These are phyloP conservation scores for Fusarium multiceps DNA, from an alignment of 2,329 filamentous ascomycete species.

Conservation along the genomic window DNA sequence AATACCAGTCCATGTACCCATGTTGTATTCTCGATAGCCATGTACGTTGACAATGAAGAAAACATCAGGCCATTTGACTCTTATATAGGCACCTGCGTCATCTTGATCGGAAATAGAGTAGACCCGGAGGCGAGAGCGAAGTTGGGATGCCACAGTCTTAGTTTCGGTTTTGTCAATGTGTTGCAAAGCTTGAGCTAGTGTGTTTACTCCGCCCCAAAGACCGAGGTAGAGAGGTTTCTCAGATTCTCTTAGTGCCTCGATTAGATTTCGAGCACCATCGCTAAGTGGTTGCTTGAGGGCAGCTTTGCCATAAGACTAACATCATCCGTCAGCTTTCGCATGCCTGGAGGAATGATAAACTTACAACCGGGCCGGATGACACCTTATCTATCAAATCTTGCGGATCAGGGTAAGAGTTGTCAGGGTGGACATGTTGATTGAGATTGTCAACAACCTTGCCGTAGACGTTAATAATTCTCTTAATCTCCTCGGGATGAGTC, in stretches of 20 bases:
- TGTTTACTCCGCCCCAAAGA: constrained; percentile 12
- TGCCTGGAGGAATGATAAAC: fast-evolving
- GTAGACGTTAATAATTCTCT: constrained; percentile 4
- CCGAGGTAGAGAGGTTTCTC: background rate
- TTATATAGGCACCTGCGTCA: constrained; percentile 3
- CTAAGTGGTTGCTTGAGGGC: constrained; percentile 10
- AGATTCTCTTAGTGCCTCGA: constrained; percentile 7
- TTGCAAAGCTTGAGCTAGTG: constrained; percentile 5
- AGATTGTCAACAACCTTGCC: constrained; percentile 13
- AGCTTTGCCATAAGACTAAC: constrained; percentile 7
- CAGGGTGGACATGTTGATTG: constrained; percentile 14
- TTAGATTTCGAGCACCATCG: background rate
- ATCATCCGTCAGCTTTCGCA: background rate
- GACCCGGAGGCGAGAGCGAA: constrained; percentile 11
- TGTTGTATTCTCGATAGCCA: background rate
- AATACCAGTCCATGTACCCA: constrained; percentile 8
- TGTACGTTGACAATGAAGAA: constrained; percentile 18
- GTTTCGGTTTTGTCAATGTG: background rate
- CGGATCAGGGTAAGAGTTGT: background rate
- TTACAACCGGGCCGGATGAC: constrained; percentile 2
- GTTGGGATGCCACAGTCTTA: background rate
- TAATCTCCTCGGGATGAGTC: constrained; percentile 8
- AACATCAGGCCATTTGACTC: constrained; percentile 6
- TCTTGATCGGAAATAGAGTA: constrained; percentile 27
- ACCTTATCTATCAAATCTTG: background rate